These are phyloP conservation scores for Russula virescens DNA, from an alignment of 768 basidiomycete species.

Conservation along the genomic window DNA sequence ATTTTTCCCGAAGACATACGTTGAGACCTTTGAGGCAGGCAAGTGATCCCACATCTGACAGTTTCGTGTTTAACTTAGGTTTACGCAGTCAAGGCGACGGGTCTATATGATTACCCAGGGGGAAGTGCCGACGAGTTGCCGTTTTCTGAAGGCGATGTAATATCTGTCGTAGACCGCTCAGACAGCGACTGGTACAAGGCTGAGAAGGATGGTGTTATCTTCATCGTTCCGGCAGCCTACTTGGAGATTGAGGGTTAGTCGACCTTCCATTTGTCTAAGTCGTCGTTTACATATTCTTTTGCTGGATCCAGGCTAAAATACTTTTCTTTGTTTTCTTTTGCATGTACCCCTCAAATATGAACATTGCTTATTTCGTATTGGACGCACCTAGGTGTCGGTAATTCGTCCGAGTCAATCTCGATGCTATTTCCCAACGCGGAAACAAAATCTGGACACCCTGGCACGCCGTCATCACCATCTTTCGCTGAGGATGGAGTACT, in stretches of 20 bases:
- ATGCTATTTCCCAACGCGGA: neutral
- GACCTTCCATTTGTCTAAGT: slow-evolving; percentile 47
- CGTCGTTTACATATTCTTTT: slow-evolving; percentile 49
- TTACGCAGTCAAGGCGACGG: slow-evolving; percentile 58
- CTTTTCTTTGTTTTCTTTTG: slow-evolving; percentile 44
- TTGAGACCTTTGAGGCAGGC: slow-evolving; percentile 67
- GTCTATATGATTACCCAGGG: slow-evolving; percentile 73
- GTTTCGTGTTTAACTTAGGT: slow-evolving; percentile 6
- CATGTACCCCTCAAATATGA: slow-evolving; percentile 26
- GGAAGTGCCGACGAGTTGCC: slow-evolving; percentile 75
- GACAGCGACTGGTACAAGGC: slow-evolving; percentile 97
- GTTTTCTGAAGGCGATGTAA: slow-evolving; percentile 72
- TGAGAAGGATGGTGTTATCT: slow-evolving; percentile 78
- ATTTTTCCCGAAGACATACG: slow-evolving; percentile 88
- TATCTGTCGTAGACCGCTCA: slow-evolving; percentile 73
- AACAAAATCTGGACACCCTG: neutral
- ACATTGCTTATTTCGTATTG: slow-evolving; percentile 18
- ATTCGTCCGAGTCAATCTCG: slow-evolving; percentile 6
- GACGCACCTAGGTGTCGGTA: slow-evolving; percentile 3
- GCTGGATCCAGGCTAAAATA: slow-evolving; percentile 74
- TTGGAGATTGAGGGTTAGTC: slow-evolving; percentile 92
- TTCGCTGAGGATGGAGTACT: neutral
- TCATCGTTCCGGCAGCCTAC: slow-evolving; percentile 90
- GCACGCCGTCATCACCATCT: neutral
- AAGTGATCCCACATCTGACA: slow-evolving; percentile 30